Base-by-base conservation (phyloP, 345 rosid genomes). In the Camelina hispida region DNA sequence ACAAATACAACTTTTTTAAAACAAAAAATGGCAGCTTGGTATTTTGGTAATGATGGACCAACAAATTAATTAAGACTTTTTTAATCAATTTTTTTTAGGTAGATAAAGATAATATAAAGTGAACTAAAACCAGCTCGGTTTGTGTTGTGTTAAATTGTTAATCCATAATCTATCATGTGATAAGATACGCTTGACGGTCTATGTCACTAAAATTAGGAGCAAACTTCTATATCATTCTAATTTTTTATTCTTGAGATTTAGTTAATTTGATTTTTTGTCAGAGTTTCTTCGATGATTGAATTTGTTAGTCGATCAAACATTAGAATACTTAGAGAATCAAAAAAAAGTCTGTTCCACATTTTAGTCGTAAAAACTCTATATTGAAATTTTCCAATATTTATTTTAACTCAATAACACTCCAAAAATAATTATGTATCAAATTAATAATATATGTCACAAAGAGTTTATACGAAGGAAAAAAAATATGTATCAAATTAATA, bases 101-200 rank as follows among this genome's bases (percentile, higher is more conserved):
- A 34, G 37, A 34, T 34, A 34, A 1, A 1, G 37, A 7, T 34
- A 34, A 64, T 34, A 18, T 55, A 40, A 72, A 68, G 66, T 51
- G 62, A 51, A 61, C 46, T 28, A 4, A 59, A 51, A 55, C 47
- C 75, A 76, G 79, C 79, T 62, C 13, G 30, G 59, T 51, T 53
- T 35, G 52, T 63, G 67, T 58, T 48, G 18, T 37, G 20, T 48
- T n/a, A n/a, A n/a, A n/a, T n/a, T n/a, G n/a, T n/a, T 34, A 66
- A 67, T 69, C 52, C 37, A 69, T 61, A 42, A 0, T 34, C 2
- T 34, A 32, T 23, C 64, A 76, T 69, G 70, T 77, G 80, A 55
- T 63, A 63, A 55, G 70, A 70, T 69, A 55, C 71, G 16, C 13
- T 46, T 63, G 71, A 70, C 60, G 38, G 80, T 56, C 71, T 28